Percentiles rank a stretch among this genome's conserved stretches.
phyloP scores from a whole-genome alignment of 2,329 filamentous ascomycete species.

The Talaromyces amestolkiae region DNA sequence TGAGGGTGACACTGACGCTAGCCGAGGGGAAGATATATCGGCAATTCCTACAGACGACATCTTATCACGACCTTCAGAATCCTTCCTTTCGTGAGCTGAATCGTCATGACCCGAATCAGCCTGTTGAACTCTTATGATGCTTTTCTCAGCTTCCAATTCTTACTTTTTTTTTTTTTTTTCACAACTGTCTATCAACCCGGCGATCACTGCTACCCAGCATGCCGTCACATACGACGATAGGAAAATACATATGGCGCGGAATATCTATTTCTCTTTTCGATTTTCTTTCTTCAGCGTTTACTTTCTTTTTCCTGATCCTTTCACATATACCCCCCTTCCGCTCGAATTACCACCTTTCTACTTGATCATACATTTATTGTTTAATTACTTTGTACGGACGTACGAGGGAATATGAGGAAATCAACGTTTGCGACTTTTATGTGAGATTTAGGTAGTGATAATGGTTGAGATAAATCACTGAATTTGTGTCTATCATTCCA shows the following conservation, averaged over 20 bases:
- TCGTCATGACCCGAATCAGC: neutral
- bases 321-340: constrained; percentile 16
- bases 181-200: neutral
- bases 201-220: neutral
- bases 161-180: neutral
- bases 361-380: constrained; percentile 2
- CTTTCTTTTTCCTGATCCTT: constrained; percentile 1
- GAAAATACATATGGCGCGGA: constrained; percentile 11
- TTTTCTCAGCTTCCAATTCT: neutral
- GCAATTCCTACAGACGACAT: constrained; percentile 25
- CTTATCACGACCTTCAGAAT: constrained; percentile 29
- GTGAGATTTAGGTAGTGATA: constrained; percentile 3
- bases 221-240: neutral
- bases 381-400: constrained; percentile 17
- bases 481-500: neutral
- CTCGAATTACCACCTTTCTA: neutral
- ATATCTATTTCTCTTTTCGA: constrained; percentile 11
- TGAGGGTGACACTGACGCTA: constrained; percentile 1
- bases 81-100: constrained; percentile 13
- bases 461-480: neutral
- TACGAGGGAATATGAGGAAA: constrained; percentile 15
- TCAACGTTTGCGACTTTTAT: constrained; percentile 3
- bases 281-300: constrained; percentile 19
- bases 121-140: neutral
- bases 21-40: constrained; percentile 10